These are phyloP conservation scores for Saturnispora saitoi DNA, from an alignment of 805 yeast genomes.

Conservation along the genomic window DNA sequence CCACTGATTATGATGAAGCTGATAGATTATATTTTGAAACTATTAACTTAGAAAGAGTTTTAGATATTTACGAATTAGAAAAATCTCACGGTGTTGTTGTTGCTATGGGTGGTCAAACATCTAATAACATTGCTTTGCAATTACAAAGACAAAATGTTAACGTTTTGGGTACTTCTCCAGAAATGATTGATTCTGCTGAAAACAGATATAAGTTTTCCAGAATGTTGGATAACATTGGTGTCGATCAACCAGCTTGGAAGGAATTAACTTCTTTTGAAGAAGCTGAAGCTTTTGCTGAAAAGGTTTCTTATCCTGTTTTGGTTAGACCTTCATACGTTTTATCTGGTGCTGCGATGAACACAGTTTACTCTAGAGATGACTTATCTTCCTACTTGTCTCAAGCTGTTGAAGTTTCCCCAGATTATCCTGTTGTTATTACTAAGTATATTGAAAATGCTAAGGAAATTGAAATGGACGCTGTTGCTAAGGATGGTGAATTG, in stretches of 20 bases:
- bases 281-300: conserved; percentile 87
- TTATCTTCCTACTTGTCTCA: conserved; percentile 79
- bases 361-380: conserved; percentile 85
- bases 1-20: conserved; percentile 97
- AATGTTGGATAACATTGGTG: conserved; percentile 92
- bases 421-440: conserved; percentile 95
- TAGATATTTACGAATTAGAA: conserved; percentile 92
- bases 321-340: conserved; percentile 97
- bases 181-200: conserved; percentile 97
- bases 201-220: conserved; percentile 96
- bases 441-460: conserved; percentile 94
- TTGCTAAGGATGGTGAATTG: conserved; percentile 88
- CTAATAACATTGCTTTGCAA: conserved; percentile 90
- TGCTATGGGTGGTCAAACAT: conserved; percentile 98
- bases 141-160: conserved; percentile 91
- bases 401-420: conserved; percentile 96
- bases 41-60: conserved; percentile 84
- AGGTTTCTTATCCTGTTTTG: conserved; percentile 86
- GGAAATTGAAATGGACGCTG: conserved; percentile 98
- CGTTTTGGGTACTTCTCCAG: conserved; percentile 94
- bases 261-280: conserved; percentile 88
- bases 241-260: conserved; percentile 99
- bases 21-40: conserved; percentile 95
- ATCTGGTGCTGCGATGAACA: conserved; percentile 99
- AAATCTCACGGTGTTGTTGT: conserved; percentile 85